A percentile compares a stretch with the other conserved stretches of the same genome.
Evolutionary conservation across 2,329 filamentous ascomycete genomes (phyloP).

Genomic region (Colletotrichum sp.): DNA sequence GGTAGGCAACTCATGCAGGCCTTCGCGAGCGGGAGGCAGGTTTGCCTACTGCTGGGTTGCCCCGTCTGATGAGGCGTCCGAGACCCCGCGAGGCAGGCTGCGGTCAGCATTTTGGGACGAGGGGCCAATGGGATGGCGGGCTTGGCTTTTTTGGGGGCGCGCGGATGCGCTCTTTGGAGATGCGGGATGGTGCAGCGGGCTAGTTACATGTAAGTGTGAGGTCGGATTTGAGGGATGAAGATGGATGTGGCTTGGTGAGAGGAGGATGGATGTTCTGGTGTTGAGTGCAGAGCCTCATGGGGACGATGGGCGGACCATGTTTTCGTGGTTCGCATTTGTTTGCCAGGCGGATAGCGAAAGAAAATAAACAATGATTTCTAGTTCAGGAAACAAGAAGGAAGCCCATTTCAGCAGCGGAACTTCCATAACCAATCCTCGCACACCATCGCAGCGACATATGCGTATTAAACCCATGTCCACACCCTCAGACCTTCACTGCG

Average conservation of each 20-base stretch:
- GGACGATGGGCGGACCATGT: accelerated
- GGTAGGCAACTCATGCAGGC: neutral
- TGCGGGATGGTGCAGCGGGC: neutral
- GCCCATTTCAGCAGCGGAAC: too few relatives aligned
- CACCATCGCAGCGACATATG: too few relatives aligned
- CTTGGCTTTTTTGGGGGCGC: neutral
- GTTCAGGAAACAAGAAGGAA: too few relatives aligned
- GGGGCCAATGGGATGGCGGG: neutral
- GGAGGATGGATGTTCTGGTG: neutral
- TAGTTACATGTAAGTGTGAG: too few relatives aligned
- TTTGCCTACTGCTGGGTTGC: neutral
- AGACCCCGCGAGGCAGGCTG: neutral
- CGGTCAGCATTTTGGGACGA: neutral
- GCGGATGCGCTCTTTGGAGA: neutral
- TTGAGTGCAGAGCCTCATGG: neutral
- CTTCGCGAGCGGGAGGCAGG: neutral
- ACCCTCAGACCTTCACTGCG: too few relatives aligned
- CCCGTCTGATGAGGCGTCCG: neutral
- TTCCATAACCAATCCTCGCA: too few relatives aligned
- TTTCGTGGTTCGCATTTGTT: neutral
- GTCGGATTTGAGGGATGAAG: too few relatives aligned
- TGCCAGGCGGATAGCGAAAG: too few relatives aligned
- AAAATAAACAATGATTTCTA: too few relatives aligned
- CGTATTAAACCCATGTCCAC: too few relatives aligned
- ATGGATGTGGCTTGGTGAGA: neutral